Evolutionary conservation across 305 asterid genomes (phyloP), one percentile per base, ranked within the genome.

Genomic region (Fraxinus baroniana): DNA sequence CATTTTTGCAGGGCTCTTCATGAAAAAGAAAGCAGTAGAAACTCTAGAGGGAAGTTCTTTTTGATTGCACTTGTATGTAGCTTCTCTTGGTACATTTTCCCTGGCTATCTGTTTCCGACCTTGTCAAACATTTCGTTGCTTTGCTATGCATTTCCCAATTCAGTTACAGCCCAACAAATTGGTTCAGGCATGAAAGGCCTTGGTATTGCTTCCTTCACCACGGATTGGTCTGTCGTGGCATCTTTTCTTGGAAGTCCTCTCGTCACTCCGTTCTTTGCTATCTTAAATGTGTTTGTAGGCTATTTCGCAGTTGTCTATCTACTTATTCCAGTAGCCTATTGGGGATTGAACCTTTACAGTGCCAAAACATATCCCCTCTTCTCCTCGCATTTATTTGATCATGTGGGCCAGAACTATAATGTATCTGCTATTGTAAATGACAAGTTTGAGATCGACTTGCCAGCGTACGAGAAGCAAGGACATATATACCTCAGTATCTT

Each of bases 141-240:
- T 32, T 94, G 98, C 57, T 79, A 82, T 76, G 78, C 82, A 4
- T 90, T 62, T 78, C 91, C 92, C 4, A 89, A 80, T n/a, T 94
- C 98, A 0, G 90, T 90, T 0, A 82, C 85, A 0, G 92, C 88
- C 18, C 94, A 93, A 3, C 89, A 90, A 55, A 46, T 94, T 5
- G 98, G 98, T 2, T 92, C 98, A 0, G 98, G 98, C 24, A 77
- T 88, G 86, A 0, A 2, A 0, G 98, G 98, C 5, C 94, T 93
- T 0, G 98, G 98, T 9, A 68, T 94, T 17, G 90, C 71, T 1
- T 84, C 98, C 73, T 79, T 93, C 80, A 89, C 97, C 32, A 24
- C 91, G 0, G 98, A 95, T 44, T 95, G 97, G 98, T 57, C 92
- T 0, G 90, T 86, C 0, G 86, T 90, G 7, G 91, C 95, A 1